These are phyloP conservation scores for Polytolypa hystricis DNA, from an alignment of 2,329 filamentous ascomycete genomes.

Conservation along the genomic window DNA sequence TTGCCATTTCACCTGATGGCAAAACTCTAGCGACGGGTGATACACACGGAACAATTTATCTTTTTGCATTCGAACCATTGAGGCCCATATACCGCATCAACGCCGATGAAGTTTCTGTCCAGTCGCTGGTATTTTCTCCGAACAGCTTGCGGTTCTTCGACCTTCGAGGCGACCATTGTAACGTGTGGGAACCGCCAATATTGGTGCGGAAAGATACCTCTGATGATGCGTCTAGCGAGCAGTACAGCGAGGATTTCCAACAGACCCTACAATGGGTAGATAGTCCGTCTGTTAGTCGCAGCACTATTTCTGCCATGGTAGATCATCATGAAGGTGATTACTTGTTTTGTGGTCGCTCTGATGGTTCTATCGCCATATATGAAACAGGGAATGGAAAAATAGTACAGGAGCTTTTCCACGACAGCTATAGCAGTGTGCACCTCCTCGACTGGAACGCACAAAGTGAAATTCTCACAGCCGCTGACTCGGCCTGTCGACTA, in stretches of 20 bases:
- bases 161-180: constrained; percentile 20
- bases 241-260: constrained; percentile 7
- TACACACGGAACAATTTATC: constrained; percentile 14
- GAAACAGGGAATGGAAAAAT: constrained; percentile 8
- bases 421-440: constrained; percentile 5
- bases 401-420: constrained; percentile 8
- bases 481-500: not conserved
- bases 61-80: constrained; percentile 22
- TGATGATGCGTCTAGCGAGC: constrained; percentile 11
- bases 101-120: constrained; percentile 18
- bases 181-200: constrained; percentile 27
- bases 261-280: not conserved
- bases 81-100: constrained; percentile 21
- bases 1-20: constrained; percentile 20
- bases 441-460: constrained; percentile 6
- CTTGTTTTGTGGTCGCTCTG: constrained; percentile 9
- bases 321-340: constrained; percentile 1
- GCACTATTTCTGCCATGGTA: constrained; percentile 7
- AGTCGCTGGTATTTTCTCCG: constrained; percentile 19
- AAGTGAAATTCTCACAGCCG: not conserved
- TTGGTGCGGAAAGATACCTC: constrained; percentile 17
- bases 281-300: constrained; percentile 2
- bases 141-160: constrained; percentile 25
- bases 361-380: constrained; percentile 10
- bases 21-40: constrained; percentile 19